Base-by-base conservation (phyloP, 1,139 yeast genomes). In the Protomyces macrosporus region DNA sequence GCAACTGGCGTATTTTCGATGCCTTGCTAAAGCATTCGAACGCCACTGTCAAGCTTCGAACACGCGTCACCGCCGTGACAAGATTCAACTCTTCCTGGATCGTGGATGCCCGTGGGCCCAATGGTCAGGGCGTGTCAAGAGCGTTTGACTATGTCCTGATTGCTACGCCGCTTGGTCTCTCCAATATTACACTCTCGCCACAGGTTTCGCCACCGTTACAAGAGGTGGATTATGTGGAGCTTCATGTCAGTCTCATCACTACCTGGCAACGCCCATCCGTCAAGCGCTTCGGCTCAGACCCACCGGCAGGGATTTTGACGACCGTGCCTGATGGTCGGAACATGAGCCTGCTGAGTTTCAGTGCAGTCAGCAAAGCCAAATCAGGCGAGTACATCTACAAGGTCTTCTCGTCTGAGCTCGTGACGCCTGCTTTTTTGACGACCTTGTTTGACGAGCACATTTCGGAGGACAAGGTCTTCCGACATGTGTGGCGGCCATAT, bases 1-100 rank as follows among this genome's bases (percentile, higher is more conserved):
- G 82, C 3, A 79, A 79, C 67, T 76, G 72, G 70, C 72, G 69
- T 60, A 75, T 80, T 6, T 79, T 80, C 67, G 75, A 76, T 33
- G 69, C 68, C 3, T 76, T 78, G 72, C 66, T 77, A n/a, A 66
- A 72, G 1, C 51, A 58, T 1, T 76, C 82, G 0, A 67, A 66
- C 0, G 80, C 82, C 0, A 59, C 60, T 0, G 45, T 78, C 3
- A 52, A 57, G 2, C 66, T 77, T 35, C 67, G 70, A 45, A 69
- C 76, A 3, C 58, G 64, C 2, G 80, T 79, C 2, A 51, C 65
- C 0, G 60, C 63, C 5, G 55, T 77, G 3, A 42, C 48, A 7
- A 34, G 37, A 10, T 63, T 42, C 1, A 60, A 60, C 4, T 64
- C n/a, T 61, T 1, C 72, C 12, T 64, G 65, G 53, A 65, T 62